Conservation (phyloP, 169 alveolate genomes). For the Perkinsus olseni region DNA sequence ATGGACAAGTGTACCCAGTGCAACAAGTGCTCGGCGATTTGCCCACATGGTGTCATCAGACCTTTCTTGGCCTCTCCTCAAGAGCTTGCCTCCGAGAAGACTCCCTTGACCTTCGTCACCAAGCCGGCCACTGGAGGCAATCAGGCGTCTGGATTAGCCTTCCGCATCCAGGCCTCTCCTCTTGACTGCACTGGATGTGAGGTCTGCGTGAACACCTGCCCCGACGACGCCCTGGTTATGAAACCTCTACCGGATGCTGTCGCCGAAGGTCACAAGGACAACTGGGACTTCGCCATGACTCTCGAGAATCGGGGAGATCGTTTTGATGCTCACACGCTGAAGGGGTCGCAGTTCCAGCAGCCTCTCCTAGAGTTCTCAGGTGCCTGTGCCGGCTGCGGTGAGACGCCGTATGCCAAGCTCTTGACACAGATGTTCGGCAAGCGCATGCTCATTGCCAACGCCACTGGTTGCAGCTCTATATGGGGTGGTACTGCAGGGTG, state of each 20-base stretch:
- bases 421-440: constrained; percentile 46
- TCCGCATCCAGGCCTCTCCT: constrained; percentile 49
- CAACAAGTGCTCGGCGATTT: constrained; percentile 44
- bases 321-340: constrained; percentile 40
- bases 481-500: constrained; percentile 54
- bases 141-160: constrained; percentile 34
- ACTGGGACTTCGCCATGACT: constrained; percentile 42
- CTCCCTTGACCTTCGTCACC: constrained; percentile 30
- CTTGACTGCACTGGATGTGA: constrained; percentile 57
- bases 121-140: constrained; percentile 37
- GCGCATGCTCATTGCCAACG: constrained; percentile 53
- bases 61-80: constrained; percentile 40
- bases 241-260: constrained; percentile 21
- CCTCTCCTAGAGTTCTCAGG: constrained; percentile 56
- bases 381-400: constrained; percentile 62
- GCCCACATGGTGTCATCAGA: constrained; percentile 50
- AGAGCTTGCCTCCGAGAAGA: constrained; percentile 28
- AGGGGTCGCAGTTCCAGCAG: constrained; percentile 48
- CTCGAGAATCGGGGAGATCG: constrained; percentile 38
- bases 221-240: constrained; percentile 47
- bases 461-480: constrained; percentile 54
- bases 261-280: constrained; percentile 20
- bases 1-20: constrained; percentile 54
- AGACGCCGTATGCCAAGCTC: constrained; percentile 52
- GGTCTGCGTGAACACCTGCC: constrained; percentile 49